Evolutionary conservation across 805 yeast genomes (phyloP), one percentile per base, ranked within the genome.

Genomic region (Kodamaea neixiangensis): DNA sequence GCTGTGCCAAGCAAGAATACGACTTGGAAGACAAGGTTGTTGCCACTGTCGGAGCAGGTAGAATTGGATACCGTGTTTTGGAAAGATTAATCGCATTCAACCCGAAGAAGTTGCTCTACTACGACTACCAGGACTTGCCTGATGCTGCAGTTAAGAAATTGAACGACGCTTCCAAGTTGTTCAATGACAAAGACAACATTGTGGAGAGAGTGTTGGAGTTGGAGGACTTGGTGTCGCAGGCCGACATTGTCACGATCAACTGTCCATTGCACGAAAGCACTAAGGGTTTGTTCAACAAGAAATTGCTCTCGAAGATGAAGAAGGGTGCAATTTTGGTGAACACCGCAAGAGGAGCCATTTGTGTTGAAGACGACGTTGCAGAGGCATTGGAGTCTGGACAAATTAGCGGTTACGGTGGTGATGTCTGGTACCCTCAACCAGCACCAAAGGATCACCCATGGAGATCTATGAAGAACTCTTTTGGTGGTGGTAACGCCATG

Each of bases 351-450:
- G 94, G 94, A 53, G 93, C 92, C 42, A 87, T 87, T 58, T 79
- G 87, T 65, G 83, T 78, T 50, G 85, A 81, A 46, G 77, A 85
- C 62, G 94, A 84, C 59, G 87, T 87, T 56, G 91, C 89, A 0
- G 90, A 76, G 13, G 93, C 93, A 1, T 79, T 87, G 38, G 64
- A 75, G 50, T 70, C 81, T 34, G 94, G 94, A 45, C 85, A 84
- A 60, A 66, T 87, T 44, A 76, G 86, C 60, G 93, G 92, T 47
- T 87, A 87, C 65, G 94, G 92, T 61, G 93, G 93, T 60, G 94
- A 87, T 68, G 93, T 87, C 48, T 87, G 93, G 90, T 79, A 62
- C 73, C 86, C 85, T 15, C 96, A 87, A 69, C 96, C 96, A 41
- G 88, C 93, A 21, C 90, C 91, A 56, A 71, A 73, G 48, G 78